phyloP scores from a whole-genome alignment of 805 yeast genomes.

The Groenewaldozyma tartarivorans region DNA sequence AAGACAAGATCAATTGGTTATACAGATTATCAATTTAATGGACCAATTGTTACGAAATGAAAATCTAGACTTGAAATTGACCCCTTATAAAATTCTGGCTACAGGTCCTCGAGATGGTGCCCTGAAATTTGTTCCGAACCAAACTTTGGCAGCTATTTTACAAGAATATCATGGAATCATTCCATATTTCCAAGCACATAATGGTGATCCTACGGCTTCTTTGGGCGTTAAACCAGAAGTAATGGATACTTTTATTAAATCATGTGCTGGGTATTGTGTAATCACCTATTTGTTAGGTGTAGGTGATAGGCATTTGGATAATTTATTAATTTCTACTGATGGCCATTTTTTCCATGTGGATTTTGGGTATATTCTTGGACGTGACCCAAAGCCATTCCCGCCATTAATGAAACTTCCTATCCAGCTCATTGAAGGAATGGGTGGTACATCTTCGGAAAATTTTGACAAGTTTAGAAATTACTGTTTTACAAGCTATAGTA shows the following conservation, averaged over 20 bases:
- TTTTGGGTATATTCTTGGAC: constrained; percentile 91
- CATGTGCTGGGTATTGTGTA: constrained; percentile 97
- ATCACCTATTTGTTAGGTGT: constrained; percentile 91
- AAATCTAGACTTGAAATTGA: constrained; percentile 76
- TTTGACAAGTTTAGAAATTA: constrained; percentile 81
- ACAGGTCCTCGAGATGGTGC: constrained; percentile 88
- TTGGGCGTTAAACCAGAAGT: constrained; percentile 46
- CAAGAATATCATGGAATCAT: constrained; percentile 61
- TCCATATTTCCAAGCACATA: constrained; percentile 56
- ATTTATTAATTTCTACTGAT: constrained; percentile 70
- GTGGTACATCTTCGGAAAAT: constrained; percentile 80
- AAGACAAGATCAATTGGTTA: constrained; percentile 94
- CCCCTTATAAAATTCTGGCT: constrained; percentile 85
- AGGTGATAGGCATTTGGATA: constrained; percentile 95
- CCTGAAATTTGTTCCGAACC: constrained; percentile 89
- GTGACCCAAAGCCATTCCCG: constrained; percentile 98
- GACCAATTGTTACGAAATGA: constrained; percentile 81
- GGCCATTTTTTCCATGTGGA: constrained; percentile 96
- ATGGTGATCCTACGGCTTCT: constrained; percentile 38
- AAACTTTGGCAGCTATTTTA: constrained; percentile 72
- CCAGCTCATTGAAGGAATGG: constrained; percentile 96
- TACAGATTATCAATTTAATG: constrained; percentile 86
- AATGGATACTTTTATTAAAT: constrained; percentile 89
- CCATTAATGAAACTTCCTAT: constrained; percentile 97
- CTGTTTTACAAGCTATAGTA: constrained; percentile 90